Evolutionary conservation across 495 filamentous ascomycete genomes (phyloP).

Genomic region (Copromyces sp.): DNA sequence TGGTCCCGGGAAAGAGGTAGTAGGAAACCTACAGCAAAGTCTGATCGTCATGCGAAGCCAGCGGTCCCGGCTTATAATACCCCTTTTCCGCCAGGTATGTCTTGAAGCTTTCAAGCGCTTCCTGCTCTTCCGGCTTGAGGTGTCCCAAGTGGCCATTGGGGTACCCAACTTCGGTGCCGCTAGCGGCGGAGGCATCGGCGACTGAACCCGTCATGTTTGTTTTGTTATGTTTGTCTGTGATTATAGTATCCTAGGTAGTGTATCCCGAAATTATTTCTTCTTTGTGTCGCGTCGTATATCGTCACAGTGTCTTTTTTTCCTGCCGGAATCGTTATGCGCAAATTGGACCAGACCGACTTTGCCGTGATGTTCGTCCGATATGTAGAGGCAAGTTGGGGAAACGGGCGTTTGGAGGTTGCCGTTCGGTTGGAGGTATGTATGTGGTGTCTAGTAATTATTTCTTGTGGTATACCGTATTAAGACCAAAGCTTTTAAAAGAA

Average conservation of each 20-base stretch:
- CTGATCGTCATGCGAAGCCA: slow-evolving; percentile 66
- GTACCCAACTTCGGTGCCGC: slow-evolving; percentile 40
- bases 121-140: slow-evolving; percentile 56
- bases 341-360: not conserved
- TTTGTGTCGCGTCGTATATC: not conserved
- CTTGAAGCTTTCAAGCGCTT: slow-evolving; percentile 60
- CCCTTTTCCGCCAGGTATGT: slow-evolving; percentile 48
- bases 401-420: not conserved
- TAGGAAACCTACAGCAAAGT: slow-evolving; percentile 56
- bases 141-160: slow-evolving; percentile 63
- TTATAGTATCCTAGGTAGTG: not conserved
- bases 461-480: not conserved
- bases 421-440: not conserved
- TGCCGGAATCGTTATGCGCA: not conserved
- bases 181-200: slow-evolving; percentile 5
- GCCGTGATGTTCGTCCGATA: not conserved
- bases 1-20: not conserved
- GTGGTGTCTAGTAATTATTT: not conserved
- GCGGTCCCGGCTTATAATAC: slow-evolving; percentile 49
- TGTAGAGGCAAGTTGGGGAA: not conserved
- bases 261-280: not conserved
- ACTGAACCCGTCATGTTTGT: slow-evolving; percentile 4
- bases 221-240: not conserved
- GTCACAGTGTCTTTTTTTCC: not conserved
- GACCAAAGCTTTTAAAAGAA: not conserved